Base-by-base conservation (phyloP, 305 asterid genomes). In the Rubia peregrina region DNA sequence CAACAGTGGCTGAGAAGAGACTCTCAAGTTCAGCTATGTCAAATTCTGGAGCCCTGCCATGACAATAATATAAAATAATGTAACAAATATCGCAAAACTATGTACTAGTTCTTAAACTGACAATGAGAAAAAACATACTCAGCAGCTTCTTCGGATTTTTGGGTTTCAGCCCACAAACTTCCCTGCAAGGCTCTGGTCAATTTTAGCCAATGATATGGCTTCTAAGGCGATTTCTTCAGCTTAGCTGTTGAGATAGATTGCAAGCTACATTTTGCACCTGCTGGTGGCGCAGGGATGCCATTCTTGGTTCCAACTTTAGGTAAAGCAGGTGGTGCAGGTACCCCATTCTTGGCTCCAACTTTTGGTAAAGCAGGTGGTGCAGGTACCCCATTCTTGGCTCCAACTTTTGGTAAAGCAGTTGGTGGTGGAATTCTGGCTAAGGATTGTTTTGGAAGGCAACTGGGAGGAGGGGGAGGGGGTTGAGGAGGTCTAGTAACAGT, bases 181-280 rank as follows among this genome's bases (percentile, higher is more conserved):
- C 96, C 98, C 68, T 87, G 91, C 79, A 83, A 76, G 49, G 89
- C 95, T 79, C 92, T 83, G 22, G 91, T 87, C 68, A 92, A 73
- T 89, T 92, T 92, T 83, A 88, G 77, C 98, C 98, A 92, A 78
- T 90, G 96, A 74, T 87, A 90, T 44, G 98, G 96, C 79, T 88
- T 92, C 74, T 90, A 87, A 51, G 90, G 73, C 38, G 85, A 44
- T 77, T 76, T 87, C 76, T 77, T 85, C 5, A 56, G 65, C 73
- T 78, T 88, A 66, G 81, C 36, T 61, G 71, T 74, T 9, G 77
- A 24, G n/a, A 86, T 73, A 48, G 65, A 30, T 69, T 65, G 91
- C 70, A 81, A 67, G 78, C 80, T 88, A 44, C 84, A 92, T 71
- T 85, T 86, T 64, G 78, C 73, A 48, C 85, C 79, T 71, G 79